Conservation (phyloP, 768 basidiomycete genomes). For the Hysterangium stoloniferum region DNA sequence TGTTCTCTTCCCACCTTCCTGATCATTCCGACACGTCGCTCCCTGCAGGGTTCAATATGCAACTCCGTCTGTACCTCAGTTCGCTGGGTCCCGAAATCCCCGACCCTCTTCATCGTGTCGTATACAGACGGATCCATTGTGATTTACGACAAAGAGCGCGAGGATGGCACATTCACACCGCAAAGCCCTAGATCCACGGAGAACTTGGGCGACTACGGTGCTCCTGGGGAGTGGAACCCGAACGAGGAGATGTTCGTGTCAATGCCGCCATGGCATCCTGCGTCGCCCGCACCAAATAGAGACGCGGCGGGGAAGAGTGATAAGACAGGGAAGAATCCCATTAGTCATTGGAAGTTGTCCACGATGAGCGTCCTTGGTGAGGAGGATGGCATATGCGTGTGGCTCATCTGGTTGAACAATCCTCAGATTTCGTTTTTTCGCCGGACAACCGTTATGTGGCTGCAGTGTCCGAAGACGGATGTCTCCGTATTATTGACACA, state of each 20-base stretch:
- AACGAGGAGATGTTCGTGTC: slow-evolving; percentile 69
- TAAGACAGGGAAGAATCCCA: slow-evolving; percentile 72
- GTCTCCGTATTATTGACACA: slow-evolving; percentile 83
- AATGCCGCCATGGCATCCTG: slow-evolving; percentile 79
- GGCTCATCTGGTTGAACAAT: background rate
- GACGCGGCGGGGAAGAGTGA: slow-evolving; percentile 49
- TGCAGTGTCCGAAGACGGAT: slow-evolving; percentile 88
- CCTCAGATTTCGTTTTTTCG: slow-evolving; percentile 87
- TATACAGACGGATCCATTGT: slow-evolving; percentile 87
- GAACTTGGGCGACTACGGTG: no score
- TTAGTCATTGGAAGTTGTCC: slow-evolving; percentile 84
- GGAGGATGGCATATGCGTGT: slow-evolving; percentile 16
- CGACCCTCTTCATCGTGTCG: slow-evolving; percentile 76
- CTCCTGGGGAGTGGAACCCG: slow-evolving; percentile 64
- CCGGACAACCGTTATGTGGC: slow-evolving; percentile 90
- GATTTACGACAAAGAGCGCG: slow-evolving; percentile 86
- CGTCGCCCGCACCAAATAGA: slow-evolving; percentile 13
- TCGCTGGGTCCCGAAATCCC: slow-evolving; percentile 77
- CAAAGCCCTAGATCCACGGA: slow-evolving; percentile 27
- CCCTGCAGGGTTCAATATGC: slow-evolving; percentile 61
- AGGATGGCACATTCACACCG: slow-evolving; percentile 70
- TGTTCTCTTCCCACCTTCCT: background rate
- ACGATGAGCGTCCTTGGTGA: slow-evolving; percentile 64
- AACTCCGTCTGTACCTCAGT: slow-evolving; percentile 82
- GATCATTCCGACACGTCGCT: slow-evolving; percentile 1